Conservation (phyloP, 2,329 filamentous ascomycete species). For the Trichoderma asperellum region DNA sequence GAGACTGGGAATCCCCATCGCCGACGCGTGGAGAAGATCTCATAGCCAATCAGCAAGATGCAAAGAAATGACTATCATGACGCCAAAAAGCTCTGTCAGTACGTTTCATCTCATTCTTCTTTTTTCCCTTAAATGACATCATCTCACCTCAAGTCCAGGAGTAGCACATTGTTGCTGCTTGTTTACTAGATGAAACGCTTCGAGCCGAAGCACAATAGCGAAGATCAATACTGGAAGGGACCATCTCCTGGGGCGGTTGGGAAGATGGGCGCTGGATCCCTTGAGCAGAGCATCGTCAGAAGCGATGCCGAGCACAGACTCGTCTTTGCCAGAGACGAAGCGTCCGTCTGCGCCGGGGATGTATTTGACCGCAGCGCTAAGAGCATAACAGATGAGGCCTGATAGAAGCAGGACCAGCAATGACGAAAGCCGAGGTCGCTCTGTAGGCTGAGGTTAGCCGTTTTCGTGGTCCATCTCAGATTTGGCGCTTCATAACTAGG, state of each 20-base stretch:
- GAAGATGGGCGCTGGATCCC: constrained; percentile 43
- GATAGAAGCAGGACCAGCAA: constrained; percentile 53
- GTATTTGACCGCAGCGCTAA: constrained; percentile 50
- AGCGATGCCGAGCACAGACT: constrained; percentile 28
- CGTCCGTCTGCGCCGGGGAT: constrained; percentile 53
- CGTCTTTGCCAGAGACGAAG: constrained; percentile 44
- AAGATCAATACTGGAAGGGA: constrained; percentile 50
- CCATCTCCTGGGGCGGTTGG: constrained; percentile 52
- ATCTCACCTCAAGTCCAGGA: constrained; percentile 52
- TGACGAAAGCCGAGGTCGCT: constrained; percentile 54
- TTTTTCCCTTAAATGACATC: constrained; percentile 21
- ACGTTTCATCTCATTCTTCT: background rate
- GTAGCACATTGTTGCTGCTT: constrained; percentile 55
- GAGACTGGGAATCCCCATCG: constrained; percentile 39
- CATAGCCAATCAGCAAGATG: constrained; percentile 49
- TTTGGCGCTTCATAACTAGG: background rate
- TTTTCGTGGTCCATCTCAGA: background rate
- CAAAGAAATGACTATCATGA: constrained; percentile 51
- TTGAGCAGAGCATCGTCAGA: constrained; percentile 40
- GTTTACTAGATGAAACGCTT: constrained; percentile 52
- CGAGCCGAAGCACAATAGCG: constrained; percentile 52
- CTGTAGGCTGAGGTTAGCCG: constrained; percentile 37
- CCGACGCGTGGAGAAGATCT: constrained; percentile 46
- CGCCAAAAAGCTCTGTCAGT: background rate
- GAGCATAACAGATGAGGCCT: constrained; percentile 46